These are phyloP conservation scores for Xylaria sp. DNA, from an alignment of 495 filamentous ascomycete genomes.

Conservation along the genomic window DNA sequence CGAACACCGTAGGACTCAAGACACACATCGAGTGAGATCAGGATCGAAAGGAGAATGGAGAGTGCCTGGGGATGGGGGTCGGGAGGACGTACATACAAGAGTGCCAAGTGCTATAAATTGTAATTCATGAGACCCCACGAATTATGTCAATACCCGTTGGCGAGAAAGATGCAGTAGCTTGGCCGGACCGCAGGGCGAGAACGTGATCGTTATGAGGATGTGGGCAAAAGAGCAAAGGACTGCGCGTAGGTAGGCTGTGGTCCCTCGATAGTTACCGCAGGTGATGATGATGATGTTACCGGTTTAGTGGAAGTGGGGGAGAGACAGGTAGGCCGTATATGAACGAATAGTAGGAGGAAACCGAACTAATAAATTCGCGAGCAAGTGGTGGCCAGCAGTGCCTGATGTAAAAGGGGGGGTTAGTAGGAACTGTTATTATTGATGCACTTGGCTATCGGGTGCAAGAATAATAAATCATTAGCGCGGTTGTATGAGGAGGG, in stretches of 20 bases:
- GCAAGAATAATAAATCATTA: slow-evolving; percentile 26
- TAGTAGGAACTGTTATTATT: slow-evolving; percentile 8
- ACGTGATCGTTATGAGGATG: not conserved
- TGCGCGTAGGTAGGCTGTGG: slow-evolving; percentile 2
- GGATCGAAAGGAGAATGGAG: not conserved
- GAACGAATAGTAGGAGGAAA: slow-evolving; percentile 8
- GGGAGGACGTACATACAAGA: not conserved
- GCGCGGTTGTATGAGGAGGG: slow-evolving; percentile 14
- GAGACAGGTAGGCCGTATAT: slow-evolving; percentile 16
- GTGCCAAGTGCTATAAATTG: not conserved
- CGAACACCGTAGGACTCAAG: slow-evolving; percentile 21
- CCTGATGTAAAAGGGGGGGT: not conserved
- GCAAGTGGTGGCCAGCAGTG: slow-evolving; percentile 2
- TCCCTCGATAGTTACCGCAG: slow-evolving; percentile 1
- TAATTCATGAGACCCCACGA: not conserved
- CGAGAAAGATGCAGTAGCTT: not conserved
- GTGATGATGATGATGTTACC: not conserved
- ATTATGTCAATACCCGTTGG: not conserved
- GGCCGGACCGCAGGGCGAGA: not conserved
- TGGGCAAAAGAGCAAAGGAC: not conserved
- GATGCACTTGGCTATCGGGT: slow-evolving; percentile 10
- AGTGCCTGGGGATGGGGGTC: not conserved
- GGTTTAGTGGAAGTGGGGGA: slow-evolving; percentile 12
- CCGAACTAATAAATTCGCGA: not conserved
- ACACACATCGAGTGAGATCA: slow-evolving; percentile 13